Evolutionary conservation across 352 stramenopile species (phyloP), one percentile per base, ranked within the genome.

Genomic region (Pythium periplocum): DNA sequence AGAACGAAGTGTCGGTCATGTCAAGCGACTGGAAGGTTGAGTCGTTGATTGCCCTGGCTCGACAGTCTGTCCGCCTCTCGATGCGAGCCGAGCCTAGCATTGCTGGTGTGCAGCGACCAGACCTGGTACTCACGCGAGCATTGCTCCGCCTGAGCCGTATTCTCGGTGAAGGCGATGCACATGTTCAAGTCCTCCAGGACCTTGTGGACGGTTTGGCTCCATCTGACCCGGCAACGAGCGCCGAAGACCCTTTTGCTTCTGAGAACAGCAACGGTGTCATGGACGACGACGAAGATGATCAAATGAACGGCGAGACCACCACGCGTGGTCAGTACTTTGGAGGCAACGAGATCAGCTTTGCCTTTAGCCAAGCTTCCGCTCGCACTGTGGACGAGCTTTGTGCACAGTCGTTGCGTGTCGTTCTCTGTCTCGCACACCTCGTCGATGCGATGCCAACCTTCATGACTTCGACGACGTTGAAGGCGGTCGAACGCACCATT

Each of bases 381-480:
- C 61, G 75, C 1, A 86, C 76, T 1, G 73, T 90, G 31, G 77
- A 88, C 39, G 70, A 78, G 35, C 77, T 91, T 72, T 84, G 75
- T 47, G 57, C 67, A 2, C 74, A 87, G 37, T 67, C 75, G 5
- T 66, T 87, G 41, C 75, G 80, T 3, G 68, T 86, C 0, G 78
- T 91, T 36, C 60, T 91, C 4, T 83, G 83, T 34, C 57, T 91
- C 31, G 66, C 76, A 32, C 85, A 82, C 57, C 49, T 91, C 17
- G 64, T 77, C 2, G 80, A 91, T 37, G 72, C 74, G 4, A 71
- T 77, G 35, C 66, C 77, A 4, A 61, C 69, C 0, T 89, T 89
- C 46, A 32, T 91, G 47, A 68, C 63, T 10, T 64, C 68, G 17
- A 45, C 57, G 2, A 74, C 66, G 0, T 39, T 91, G 41, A 69